Evolutionary conservation across 2,329 filamentous ascomycete species (phyloP), one percentile per base, ranked within the genome.

Genomic region (Neophaeococcomyces mojaviensis): DNA sequence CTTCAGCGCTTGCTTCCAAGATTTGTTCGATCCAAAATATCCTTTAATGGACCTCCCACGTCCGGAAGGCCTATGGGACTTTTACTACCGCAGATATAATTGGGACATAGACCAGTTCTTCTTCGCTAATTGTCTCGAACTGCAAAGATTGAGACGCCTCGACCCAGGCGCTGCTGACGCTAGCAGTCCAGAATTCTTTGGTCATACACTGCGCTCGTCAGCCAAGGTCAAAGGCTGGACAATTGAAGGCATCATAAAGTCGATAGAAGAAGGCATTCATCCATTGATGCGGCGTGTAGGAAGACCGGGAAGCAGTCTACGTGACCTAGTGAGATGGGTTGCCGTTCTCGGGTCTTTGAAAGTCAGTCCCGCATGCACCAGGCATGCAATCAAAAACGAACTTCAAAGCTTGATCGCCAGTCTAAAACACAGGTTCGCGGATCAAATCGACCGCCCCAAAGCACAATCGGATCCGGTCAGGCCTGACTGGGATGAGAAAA

Each of bases 11-110:
- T 59, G 57, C 18, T 61, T 58, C 16, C 61, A 63, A 44, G 59
- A 64, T 22, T 49, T 58, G 12, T 64, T 64, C 28, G 61, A 64
- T 35, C 61, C 61, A 1, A 54, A 48, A 6, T 55, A 58, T 26
- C 53, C 55, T 1, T 59, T 59, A n/a, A 46, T 59, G 10, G 54
- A 62, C 30, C 40, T 58, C 1, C 50, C 51, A 13, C 49, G 56
- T 4, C 52, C 55, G 1, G 51, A 50, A 22, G 46, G 55, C 2
- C 53, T 55, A 20, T 57, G 56, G 54, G 53, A 58, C 33, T 54
- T 52, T 38, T 57, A 52, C 43, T 49, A 55, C 41, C 51, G 49
- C 30, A 34, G 52, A 30, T 57, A 55, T 44, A 34, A 50, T 18
- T 44, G 49, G 34, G 54, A 58, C 46, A 20, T 53, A 20, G 45